A percentile compares a stretch with the other conserved stretches of the same genome.
Conservation (phyloP, 441 rosid genomes). For the Kokia cookei region DNA sequence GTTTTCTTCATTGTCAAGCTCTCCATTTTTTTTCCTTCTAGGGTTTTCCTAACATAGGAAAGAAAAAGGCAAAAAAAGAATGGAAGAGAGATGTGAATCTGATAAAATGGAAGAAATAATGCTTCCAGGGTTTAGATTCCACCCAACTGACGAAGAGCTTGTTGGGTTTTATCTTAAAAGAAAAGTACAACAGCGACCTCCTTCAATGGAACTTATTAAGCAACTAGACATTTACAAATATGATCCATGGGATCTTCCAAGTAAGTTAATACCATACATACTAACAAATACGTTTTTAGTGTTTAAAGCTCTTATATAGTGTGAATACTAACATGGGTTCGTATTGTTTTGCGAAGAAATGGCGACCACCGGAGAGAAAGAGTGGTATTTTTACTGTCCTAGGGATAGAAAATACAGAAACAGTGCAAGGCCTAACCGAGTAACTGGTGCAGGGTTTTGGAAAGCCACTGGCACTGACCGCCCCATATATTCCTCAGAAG, state of each 20-base stretch:
- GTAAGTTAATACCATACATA: slow-evolving; percentile 28
- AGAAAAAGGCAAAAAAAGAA: neutral
- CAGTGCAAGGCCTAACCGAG: slow-evolving; percentile 76
- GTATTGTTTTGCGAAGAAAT: slow-evolving; percentile 29
- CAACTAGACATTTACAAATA: slow-evolving; percentile 77
- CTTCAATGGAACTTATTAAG: slow-evolving; percentile 67
- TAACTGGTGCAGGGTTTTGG: slow-evolving; percentile 84
- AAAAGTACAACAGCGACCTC: slow-evolving; percentile 58
- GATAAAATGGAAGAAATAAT: slow-evolving; percentile 54
- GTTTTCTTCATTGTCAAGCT: slow-evolving; percentile 14
- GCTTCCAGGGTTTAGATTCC: slow-evolving; percentile 81
- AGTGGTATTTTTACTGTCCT: slow-evolving; percentile 82
- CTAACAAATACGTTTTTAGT: neutral
- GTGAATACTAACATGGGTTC: neutral
- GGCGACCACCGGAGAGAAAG: slow-evolving; percentile 67
- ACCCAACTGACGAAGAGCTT: slow-evolving; percentile 85
- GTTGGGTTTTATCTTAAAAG: slow-evolving; percentile 71
- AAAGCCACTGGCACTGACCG: slow-evolving; percentile 88
- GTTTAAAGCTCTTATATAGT: neutral
- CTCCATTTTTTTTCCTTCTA: neutral
- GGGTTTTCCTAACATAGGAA: slow-evolving; percentile 5
- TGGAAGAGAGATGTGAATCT: slow-evolving; percentile 38
- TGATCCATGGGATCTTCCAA: slow-evolving; percentile 92
- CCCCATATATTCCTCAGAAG: slow-evolving; percentile 74
- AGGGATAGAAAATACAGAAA: slow-evolving; percentile 82